These are phyloP conservation scores for Ophiocordyceps camponoti-saundersi DNA, from an alignment of 2,329 filamentous ascomycete genomes.

Conservation along the genomic window DNA sequence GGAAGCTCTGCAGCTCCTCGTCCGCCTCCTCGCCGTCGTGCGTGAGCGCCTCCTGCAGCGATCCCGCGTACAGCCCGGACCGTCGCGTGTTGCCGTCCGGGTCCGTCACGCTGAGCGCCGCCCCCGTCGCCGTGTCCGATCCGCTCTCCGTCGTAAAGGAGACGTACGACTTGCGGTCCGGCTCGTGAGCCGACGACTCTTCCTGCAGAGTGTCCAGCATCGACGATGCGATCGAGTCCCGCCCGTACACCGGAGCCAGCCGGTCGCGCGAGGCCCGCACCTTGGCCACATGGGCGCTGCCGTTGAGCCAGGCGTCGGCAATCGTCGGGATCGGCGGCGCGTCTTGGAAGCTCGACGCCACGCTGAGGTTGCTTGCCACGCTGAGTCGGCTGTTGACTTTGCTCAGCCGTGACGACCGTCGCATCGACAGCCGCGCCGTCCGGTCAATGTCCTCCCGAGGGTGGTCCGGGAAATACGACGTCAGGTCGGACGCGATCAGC, in stretches of 20 bases:
- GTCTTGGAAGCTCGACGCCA: conserved; percentile 81
- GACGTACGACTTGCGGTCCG: conserved; percentile 91
- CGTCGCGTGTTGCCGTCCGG: conserved; percentile 53
- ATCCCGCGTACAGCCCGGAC: conserved; percentile 60
- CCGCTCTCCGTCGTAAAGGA: conserved; percentile 63
- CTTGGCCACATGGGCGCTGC: conserved; percentile 19
- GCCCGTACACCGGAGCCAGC: conserved; percentile 31
- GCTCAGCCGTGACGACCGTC: conserved; percentile 78
- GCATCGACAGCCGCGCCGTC: conserved; percentile 82
- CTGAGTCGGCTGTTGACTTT: conserved; percentile 85
- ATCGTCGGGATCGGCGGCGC: conserved; percentile 92
- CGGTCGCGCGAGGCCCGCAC: conserved; percentile 29
- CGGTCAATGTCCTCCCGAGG: conserved; percentile 88
- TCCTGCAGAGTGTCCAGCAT: conserved; percentile 82
- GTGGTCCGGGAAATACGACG: conserved; percentile 94
- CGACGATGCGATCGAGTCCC: conserved; percentile 79
- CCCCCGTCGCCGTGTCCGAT: conserved; percentile 49
- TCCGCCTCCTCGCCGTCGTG: conserved; percentile 88
- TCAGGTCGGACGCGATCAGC: conserved; percentile 89
- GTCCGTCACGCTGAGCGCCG: conserved; percentile 57
- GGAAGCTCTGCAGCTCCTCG: conserved; percentile 75
- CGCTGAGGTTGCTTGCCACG: conserved; percentile 84
- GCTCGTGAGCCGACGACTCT: conserved; percentile 69
- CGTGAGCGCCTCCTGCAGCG: conserved; percentile 62
- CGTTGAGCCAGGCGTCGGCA: conserved; percentile 75